A percentile compares a stretch with the other conserved stretches of the same genome.
These are phyloP conservation scores for Diutina rugosa DNA, from an alignment of 1,139 yeast genomes.

Conservation along the genomic window DNA sequence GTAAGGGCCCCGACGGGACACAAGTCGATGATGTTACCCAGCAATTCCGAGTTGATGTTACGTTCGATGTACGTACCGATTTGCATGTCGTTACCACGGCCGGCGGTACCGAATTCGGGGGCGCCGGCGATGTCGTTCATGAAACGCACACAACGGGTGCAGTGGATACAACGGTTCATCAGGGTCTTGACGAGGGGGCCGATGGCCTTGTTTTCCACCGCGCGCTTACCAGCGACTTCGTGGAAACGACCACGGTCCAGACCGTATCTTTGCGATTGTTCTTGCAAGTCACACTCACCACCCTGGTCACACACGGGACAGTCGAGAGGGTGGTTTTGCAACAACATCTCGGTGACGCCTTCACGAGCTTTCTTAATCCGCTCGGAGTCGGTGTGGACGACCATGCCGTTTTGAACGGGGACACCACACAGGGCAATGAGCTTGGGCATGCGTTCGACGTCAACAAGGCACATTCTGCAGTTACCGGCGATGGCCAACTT, in stretches of 20 bases:
- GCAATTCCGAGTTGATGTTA: slow-evolving; percentile 74
- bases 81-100: slow-evolving; percentile 88
- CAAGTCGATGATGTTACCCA: slow-evolving; percentile 79
- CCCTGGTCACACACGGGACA: slow-evolving; percentile 94
- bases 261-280: slow-evolving; percentile 76
- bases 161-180: slow-evolving; percentile 89
- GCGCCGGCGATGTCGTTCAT: slow-evolving; percentile 91
- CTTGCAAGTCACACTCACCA: slow-evolving; percentile 90
- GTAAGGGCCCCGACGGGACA: slow-evolving; percentile 93
- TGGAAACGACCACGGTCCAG: slow-evolving; percentile 76
- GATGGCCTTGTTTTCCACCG: slow-evolving; percentile 81
- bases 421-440: slow-evolving; percentile 86
- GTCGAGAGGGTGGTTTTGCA: slow-evolving; percentile 85
- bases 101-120: slow-evolving; percentile 79
- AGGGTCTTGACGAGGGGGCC: slow-evolving; percentile 86
- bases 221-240: slow-evolving; percentile 78
- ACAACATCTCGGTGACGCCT: slow-evolving; percentile 81
- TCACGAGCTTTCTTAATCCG: slow-evolving; percentile 79
- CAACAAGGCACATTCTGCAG: slow-evolving; percentile 90
- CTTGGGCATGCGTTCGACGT: slow-evolving; percentile 82
- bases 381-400: slow-evolving; percentile 69
- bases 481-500: slow-evolving; percentile 89
- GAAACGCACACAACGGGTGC: slow-evolving; percentile 86
- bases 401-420: slow-evolving; percentile 88
- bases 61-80: slow-evolving; percentile 84